A percentile compares a stretch with the other conserved stretches of the same genome.
Evolutionary conservation across 176 grass and related monocot species (phyloP).

Genomic region (Cocos nucifera): DNA sequence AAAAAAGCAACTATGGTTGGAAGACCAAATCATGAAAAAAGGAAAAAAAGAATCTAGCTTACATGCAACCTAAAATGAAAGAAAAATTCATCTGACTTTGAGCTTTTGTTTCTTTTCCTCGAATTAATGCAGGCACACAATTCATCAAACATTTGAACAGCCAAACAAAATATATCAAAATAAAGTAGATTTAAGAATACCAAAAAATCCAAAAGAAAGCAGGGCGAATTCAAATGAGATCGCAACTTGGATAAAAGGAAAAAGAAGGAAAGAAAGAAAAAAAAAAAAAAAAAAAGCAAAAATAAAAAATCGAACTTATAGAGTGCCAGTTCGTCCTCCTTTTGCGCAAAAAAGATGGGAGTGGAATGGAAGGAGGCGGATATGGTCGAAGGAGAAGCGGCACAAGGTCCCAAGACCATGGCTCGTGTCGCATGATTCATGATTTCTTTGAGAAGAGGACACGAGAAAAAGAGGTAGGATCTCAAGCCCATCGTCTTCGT

Average conservation of each 20-base stretch:
- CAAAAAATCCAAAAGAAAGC: no score
- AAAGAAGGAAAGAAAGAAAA: no score
- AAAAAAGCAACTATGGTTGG: no score
- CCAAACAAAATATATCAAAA: neutral
- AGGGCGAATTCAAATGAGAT: no score
- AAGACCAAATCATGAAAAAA: no score
- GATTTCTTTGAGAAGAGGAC: neutral
- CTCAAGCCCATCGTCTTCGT: neutral
- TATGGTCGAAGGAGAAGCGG: neutral
- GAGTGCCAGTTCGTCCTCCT: slow-evolving; percentile 57
- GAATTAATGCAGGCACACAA: no score
- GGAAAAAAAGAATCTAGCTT: no score
- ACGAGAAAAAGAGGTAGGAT: neutral
- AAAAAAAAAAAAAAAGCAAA: neutral
- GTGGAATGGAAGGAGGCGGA: slow-evolving; percentile 58
- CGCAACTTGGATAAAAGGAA: neutral
- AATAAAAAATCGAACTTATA: slow-evolving; percentile 20
- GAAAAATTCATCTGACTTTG: neutral
- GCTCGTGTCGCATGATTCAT: slow-evolving; percentile 1
- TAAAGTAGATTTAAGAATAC: no score
- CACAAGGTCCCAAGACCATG: neutral
- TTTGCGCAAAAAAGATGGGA: slow-evolving; percentile 47
- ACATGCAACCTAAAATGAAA: no score
- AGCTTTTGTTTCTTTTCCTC: neutral
- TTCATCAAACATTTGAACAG: slow-evolving; percentile 18